Evolutionary conservation across 2,329 filamentous ascomycete species (phyloP).

Genomic region (Colletotrichum tabaci): DNA sequence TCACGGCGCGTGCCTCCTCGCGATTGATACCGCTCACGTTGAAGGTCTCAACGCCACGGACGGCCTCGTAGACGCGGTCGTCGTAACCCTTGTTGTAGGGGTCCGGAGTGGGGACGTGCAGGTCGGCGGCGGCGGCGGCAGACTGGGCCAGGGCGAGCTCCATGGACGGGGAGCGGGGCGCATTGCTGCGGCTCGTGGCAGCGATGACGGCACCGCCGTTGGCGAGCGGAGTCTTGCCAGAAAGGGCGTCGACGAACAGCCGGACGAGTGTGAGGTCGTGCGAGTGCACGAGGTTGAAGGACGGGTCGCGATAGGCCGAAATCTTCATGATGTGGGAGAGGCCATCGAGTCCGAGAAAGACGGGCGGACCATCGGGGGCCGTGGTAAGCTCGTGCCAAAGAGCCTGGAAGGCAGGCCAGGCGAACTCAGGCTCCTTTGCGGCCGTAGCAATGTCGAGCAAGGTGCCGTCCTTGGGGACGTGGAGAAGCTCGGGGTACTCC

Average conservation of each 20-base stretch:
- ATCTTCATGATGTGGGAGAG: conserved; percentile 85
- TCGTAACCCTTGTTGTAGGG: conserved; percentile 72
- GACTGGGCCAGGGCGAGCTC: conserved; percentile 76
- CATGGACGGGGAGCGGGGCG: conserved; percentile 74
- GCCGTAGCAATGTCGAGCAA: conserved; percentile 80
- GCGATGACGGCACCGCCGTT: conserved; percentile 88
- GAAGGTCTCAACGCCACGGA: conserved; percentile 66
- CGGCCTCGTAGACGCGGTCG: conserved; percentile 66
- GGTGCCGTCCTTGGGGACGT: conserved; percentile 72
- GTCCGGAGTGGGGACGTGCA: conserved; percentile 60
- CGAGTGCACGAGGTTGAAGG: conserved; percentile 83
- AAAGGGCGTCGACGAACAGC: conserved; percentile 81
- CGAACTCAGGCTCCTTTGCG: conserved; percentile 80
- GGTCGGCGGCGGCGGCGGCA: conserved; percentile 59
- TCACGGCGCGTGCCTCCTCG: conserved; percentile 81
- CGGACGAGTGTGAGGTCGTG: conserved; percentile 85
- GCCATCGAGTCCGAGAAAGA: conserved; percentile 85
- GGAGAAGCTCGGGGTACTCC: conserved; percentile 67
- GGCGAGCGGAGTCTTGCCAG: conserved; percentile 67
- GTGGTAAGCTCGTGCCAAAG: conserved; percentile 83
- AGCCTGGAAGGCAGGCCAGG: conserved; percentile 85
- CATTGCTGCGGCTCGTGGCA: conserved; percentile 81
- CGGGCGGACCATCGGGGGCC: conserved; percentile 64
- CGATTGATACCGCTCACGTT: conserved; percentile 79
- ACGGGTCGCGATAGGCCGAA: conserved; percentile 80